These are phyloP conservation scores for Caryopteris hybrid DNA, from an alignment of 305 asterid species.

Conservation along the genomic window DNA sequence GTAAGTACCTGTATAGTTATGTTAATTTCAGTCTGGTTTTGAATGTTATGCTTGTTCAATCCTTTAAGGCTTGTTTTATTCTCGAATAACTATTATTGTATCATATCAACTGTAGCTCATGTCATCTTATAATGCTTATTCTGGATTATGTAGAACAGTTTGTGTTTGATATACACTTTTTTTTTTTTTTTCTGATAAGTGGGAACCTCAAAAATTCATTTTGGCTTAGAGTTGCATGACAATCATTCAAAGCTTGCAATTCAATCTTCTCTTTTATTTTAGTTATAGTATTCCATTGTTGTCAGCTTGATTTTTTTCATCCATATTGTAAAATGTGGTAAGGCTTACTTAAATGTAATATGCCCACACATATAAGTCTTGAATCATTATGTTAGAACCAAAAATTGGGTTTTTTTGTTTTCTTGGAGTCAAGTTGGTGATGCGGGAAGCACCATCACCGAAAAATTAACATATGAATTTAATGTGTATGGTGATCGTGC, in stretches of 20 bases:
- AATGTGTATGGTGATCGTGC: no score
- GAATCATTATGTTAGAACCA: no score
- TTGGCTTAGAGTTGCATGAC: neutral
- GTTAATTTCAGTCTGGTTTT: neutral
- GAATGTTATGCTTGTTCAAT: neutral
- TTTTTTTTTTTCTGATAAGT: neutral
- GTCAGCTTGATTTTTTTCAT: neutral
- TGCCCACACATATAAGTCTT: no score
- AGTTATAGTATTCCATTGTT: neutral
- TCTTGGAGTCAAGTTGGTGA: neutral
- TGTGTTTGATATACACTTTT: neutral
- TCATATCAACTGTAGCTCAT: neutral
- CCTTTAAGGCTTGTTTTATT: neutral
- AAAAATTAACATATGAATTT: no score
- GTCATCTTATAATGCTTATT: neutral
- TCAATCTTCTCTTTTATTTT: neutral
- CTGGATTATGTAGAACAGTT: neutral
- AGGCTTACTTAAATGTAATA: no score
- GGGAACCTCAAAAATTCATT: neutral
- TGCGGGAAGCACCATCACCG: neutral
- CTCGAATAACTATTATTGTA: neutral
- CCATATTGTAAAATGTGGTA: no score
- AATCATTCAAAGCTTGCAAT: neutral
- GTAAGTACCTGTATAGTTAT: conserved; percentile 41
- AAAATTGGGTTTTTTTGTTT: no score